Evolutionary conservation across 768 basidiomycete genomes (phyloP).

Genomic region (Tephrocybe sp.): DNA sequence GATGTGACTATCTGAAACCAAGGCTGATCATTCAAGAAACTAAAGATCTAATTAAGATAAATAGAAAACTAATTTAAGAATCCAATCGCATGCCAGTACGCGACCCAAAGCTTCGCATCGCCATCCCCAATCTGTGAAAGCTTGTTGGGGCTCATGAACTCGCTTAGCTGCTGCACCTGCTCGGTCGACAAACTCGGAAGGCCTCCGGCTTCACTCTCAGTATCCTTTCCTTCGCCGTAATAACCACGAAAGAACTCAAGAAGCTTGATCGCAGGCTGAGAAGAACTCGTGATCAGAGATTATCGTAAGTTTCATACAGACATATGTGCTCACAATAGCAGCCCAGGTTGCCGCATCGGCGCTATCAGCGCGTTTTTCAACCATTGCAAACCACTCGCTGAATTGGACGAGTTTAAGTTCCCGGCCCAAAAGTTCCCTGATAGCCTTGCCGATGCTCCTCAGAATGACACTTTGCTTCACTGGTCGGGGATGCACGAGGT

Average conservation of each 20-base stretch:
- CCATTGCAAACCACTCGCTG: constrained; percentile 15
- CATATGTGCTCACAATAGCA: constrained; percentile 3
- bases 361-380: constrained; percentile 13
- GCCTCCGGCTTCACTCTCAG: constrained; percentile 8
- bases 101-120: constrained; percentile 11
- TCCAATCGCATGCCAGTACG: constrained; percentile 9
- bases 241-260: constrained; percentile 31
- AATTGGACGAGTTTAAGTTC: constrained; percentile 10
- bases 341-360: neutral
- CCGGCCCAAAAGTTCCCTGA: constrained; percentile 3
- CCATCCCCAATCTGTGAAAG: constrained; percentile 1
- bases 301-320: neutral
- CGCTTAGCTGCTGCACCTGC: neutral
- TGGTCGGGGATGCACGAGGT: constrained; percentile 34
- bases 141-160: neutral
- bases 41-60: too few relatives aligned
- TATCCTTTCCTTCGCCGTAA: constrained; percentile 8
- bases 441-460: neutral
- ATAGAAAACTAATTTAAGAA: too few relatives aligned
- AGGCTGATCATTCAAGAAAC: too few relatives aligned
- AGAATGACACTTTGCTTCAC: constrained; percentile 20
- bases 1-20: too few relatives aligned
- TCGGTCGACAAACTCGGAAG: constrained; percentile 7
- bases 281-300: neutral
- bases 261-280: constrained; percentile 34